Percentiles rank a stretch among this genome's conserved stretches.
phyloP scores from a whole-genome alignment of 2,329 filamentous ascomycete species.

The Colletotrichum gigasporum region DNA sequence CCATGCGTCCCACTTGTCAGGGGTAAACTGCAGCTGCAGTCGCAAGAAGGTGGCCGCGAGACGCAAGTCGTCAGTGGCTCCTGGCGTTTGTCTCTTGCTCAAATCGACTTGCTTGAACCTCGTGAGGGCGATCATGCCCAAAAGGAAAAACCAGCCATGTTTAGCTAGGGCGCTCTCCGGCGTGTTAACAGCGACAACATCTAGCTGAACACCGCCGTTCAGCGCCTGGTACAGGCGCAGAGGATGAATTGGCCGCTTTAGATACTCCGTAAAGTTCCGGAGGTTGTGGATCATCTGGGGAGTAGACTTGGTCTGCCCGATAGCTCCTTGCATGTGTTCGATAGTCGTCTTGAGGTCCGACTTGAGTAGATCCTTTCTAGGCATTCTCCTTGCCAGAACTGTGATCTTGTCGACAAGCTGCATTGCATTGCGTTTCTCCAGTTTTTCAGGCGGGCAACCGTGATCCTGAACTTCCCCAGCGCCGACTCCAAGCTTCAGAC shows the following conservation, averaged over 20 bases:
- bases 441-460: conserved; percentile 77
- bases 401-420: conserved; percentile 87
- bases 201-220: conserved; percentile 78
- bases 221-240: conserved; percentile 82
- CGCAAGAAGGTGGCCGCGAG: conserved; percentile 83
- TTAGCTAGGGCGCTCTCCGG: conserved; percentile 78
- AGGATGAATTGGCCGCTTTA: conserved; percentile 87
- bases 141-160: conserved; percentile 91
- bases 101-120: conserved; percentile 79
- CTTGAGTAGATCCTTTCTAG: conserved; percentile 90
- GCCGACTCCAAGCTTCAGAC: conserved; percentile 77
- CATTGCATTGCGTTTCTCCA: conserved; percentile 84
- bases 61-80: conserved; percentile 84
- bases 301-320: conserved; percentile 81
- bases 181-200: conserved; percentile 74
- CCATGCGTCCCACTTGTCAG: conserved; percentile 89
- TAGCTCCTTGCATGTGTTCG: conserved; percentile 89
- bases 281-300: conserved; percentile 88
- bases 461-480: conserved; percentile 79
- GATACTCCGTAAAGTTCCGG: conserved; percentile 80
- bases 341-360: conserved; percentile 90
- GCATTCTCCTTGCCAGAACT: conserved; percentile 81
- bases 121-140: conserved; percentile 87
- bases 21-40: conserved; percentile 83
- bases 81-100: conserved; percentile 80